A percentile compares a stretch with the other conserved stretches of the same genome.
Conservation (phyloP, 2,329 filamentous ascomycete genomes). For the Aureobasidium sp. region DNA sequence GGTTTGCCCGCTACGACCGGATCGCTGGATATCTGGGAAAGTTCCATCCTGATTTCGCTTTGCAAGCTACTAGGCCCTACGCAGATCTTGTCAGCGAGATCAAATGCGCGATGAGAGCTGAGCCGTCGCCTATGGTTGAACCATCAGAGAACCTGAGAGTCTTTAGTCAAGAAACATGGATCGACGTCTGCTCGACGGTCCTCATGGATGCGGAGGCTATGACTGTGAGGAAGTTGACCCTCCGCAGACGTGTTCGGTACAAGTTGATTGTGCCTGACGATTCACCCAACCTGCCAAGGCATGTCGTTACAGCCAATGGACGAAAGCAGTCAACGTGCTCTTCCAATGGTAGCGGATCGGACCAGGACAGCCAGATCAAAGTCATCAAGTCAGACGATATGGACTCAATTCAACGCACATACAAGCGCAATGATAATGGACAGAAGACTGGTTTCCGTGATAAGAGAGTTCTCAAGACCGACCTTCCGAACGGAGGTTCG, state of each 20-base stretch:
- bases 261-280: constrained; percentile 7
- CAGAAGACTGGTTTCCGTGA: constrained; percentile 5
- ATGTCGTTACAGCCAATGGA: neutral
- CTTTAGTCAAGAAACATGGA: constrained; percentile 49
- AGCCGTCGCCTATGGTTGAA: constrained; percentile 50
- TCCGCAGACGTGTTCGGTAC: constrained; percentile 50
- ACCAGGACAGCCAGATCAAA: neutral
- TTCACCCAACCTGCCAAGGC: neutral
- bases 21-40: constrained; percentile 64
- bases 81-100: constrained; percentile 54
- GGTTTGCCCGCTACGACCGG: constrained; percentile 34
- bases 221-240: constrained; percentile 56
- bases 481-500: neutral
- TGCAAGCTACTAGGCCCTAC: constrained; percentile 63
- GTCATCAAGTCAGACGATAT: constrained; percentile 13
- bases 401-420: constrained; percentile 7
- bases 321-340: neutral
- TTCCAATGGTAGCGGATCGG: neutral
- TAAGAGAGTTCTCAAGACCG: neutral
- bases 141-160: constrained; percentile 35
- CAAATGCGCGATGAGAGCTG: constrained; percentile 58
- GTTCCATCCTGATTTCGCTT: constrained; percentile 65
- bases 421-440: constrained; percentile 8
- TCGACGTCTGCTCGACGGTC: constrained; percentile 63
- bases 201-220: constrained; percentile 61